Base-by-base conservation (phyloP, 164 flowering plant species). In the Liriodendron chinense region DNA sequence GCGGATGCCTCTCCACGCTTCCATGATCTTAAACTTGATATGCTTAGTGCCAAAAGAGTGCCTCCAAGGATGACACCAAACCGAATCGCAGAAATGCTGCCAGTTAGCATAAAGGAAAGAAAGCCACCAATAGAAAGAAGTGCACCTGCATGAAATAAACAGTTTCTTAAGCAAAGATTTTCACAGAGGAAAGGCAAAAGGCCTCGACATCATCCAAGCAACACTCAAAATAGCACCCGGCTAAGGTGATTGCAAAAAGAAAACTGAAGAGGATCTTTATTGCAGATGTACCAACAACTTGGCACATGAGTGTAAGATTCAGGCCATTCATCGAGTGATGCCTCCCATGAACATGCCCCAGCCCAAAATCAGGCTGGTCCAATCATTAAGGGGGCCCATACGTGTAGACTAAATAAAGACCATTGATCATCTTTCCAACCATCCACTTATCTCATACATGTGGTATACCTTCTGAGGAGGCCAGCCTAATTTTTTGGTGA, bases 31-130 rank as follows among this genome's bases (percentile, higher is more conserved):
- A 96, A 69, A 80, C 97, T 94, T 65, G 83, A 83, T 73, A 94
- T 48, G 70, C 98, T 88, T 71, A 96, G 80, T 28, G 92, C 92
- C 85, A 96, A 82, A 61, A 96, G 89, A 56, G 86, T 75, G 68
- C 97, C 94, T 16, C 99, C 99, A 25, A 94, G 91, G 72, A 96
- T 88, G 47, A 94, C 86, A 68, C 99, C 99, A 82, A 94, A 96
- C 85, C 98, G 92, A 67, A 96, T 81, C 70, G 93, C 93, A 77
- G 94, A 68, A 79, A 84, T 73, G 85, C 92, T 92, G 57, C 99
- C 97, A 25, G 94, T 88, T 43, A 92, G 23, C 98, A 96, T 91
- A 85, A 96, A 96, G 75, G 87, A 83, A 22, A 96, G 88, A 82
- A 96, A 92, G 65, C 99, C 98, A 43, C 93, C 91, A 71, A 82